phyloP scores from a whole-genome alignment of 2,329 filamentous ascomycete genomes.

The Xylariomycetidae sp. region DNA sequence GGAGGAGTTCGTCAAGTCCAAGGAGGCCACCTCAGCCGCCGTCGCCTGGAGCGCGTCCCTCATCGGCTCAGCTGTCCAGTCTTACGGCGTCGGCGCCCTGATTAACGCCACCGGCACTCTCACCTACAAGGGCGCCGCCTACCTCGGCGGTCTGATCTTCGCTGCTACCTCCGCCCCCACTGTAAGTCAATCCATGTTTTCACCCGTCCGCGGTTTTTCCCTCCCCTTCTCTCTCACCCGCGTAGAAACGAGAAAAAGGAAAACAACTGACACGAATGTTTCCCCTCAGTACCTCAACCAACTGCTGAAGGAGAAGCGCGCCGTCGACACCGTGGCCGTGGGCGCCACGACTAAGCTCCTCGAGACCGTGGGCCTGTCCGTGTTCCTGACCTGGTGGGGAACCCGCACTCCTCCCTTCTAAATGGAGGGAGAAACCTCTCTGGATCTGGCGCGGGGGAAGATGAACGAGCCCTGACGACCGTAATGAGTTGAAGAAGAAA shows the following conservation, averaged over 20 bases:
- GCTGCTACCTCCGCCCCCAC: constrained; percentile 82
- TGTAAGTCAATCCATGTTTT: too few relatives aligned
- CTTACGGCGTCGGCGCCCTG: constrained; percentile 83
- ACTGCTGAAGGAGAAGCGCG: constrained; percentile 85
- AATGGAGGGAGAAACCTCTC: too few relatives aligned
- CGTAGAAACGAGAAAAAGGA: constrained; percentile 1
- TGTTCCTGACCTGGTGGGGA: constrained; percentile 97
- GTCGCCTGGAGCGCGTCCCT: constrained; percentile 88
- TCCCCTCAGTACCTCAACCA: constrained; percentile 83
- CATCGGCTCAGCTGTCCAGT: constrained; percentile 81
- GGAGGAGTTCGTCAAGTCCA: constrained; percentile 92
- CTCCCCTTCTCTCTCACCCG: background rate
- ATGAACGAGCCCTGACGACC: too few relatives aligned
- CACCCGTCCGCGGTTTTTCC: background rate
- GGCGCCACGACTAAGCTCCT: constrained; percentile 78
- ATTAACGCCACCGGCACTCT: constrained; percentile 94
- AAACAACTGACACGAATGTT: constrained; percentile 10
- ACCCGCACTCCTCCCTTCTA: constrained; percentile 93
- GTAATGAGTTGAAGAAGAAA: too few relatives aligned
- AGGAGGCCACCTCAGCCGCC: constrained; percentile 84
- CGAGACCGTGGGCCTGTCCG: constrained; percentile 85
- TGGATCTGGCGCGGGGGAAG: too few relatives aligned
- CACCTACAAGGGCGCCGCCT: constrained; percentile 95
- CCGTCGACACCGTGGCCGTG: constrained; percentile 84
- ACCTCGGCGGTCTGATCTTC: constrained; percentile 88